Percentiles rank a stretch among this genome's conserved stretches.
These are phyloP conservation scores for Rhizophlyctis rosea DNA, from an alignment of 192 early-diverging fungal genomes.

Conservation along the genomic window DNA sequence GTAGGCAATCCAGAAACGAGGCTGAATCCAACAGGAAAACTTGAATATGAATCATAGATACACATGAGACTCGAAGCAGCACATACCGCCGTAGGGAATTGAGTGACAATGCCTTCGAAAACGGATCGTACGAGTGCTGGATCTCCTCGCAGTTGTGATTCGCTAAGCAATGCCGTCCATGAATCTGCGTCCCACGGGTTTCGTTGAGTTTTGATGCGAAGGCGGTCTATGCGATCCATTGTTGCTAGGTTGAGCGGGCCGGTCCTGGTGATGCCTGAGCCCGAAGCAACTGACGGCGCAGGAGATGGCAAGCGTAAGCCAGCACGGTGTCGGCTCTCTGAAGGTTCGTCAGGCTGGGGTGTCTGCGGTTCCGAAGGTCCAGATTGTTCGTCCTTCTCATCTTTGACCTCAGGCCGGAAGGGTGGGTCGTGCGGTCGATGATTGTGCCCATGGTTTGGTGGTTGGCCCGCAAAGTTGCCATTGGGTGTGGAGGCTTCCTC, in stretches of 20 bases:
- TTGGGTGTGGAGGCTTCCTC: too few relatives aligned
- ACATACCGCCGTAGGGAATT: constrained; percentile 77
- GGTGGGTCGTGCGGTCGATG: too few relatives aligned
- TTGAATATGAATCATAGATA: neutral
- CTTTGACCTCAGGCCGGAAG: too few relatives aligned
- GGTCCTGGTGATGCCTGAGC: neutral
- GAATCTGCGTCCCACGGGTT: constrained; percentile 29
- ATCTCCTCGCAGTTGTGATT: constrained; percentile 57
- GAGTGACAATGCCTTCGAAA: constrained; percentile 67
- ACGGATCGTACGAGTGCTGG: constrained; percentile 54
- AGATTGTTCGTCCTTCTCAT: too few relatives aligned
- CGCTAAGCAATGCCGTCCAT: constrained; percentile 48
- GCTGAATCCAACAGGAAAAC: constrained; percentile 34
- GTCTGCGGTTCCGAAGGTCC: too few relatives aligned
- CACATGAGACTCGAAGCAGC: neutral
- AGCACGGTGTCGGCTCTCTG: too few relatives aligned
- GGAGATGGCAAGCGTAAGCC: too few relatives aligned
- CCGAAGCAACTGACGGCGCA: neutral
- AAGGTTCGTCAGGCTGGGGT: too few relatives aligned
- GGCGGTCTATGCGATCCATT: constrained; percentile 10
- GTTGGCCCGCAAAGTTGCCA: too few relatives aligned
- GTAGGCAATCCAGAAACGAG: constrained; percentile 73
- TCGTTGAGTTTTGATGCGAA: constrained; percentile 6
- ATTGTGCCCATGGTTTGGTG: too few relatives aligned
- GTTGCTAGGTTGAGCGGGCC: neutral